phyloP scores from a whole-genome alignment of 371 early-diverging fungal species.

The Nematocida sp. region DNA sequence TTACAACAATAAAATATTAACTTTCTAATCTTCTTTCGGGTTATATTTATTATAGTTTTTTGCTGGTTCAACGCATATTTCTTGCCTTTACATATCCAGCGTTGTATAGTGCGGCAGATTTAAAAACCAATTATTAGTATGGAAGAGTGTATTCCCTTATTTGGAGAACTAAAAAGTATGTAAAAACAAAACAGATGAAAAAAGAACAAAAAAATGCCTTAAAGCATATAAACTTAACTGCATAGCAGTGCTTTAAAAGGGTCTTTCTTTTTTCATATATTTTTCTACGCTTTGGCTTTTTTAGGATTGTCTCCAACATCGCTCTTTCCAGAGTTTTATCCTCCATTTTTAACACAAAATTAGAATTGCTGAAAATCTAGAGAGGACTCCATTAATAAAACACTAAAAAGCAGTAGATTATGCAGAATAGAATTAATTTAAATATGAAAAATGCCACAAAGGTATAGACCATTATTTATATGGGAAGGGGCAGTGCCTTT shows the following conservation, averaged over 20 bases:
- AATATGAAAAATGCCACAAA: no score
- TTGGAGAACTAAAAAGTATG: not conserved
- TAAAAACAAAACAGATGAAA: not conserved
- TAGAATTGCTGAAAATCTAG: not conserved
- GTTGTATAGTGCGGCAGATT: not conserved
- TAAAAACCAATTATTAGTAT: not conserved
- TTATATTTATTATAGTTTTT: no score
- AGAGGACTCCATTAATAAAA: not conserved
- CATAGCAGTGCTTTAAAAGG: not conserved
- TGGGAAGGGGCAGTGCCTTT: no score
- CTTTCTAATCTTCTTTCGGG: not conserved
- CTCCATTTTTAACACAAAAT: constrained; percentile 12
- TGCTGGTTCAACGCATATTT: no score
- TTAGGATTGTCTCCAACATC: constrained; percentile 24
- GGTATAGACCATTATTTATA: no score
- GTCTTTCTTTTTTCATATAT: constrained; percentile 29
- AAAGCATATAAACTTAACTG: not conserved
- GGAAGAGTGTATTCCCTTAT: not conserved
- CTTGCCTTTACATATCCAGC: not conserved
- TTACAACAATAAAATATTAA: not conserved
- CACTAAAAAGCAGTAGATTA: not conserved
- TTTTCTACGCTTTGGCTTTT: constrained; percentile 13
- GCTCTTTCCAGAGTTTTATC: constrained; percentile 10
- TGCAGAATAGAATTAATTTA: not conserved
- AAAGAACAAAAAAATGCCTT: constrained; percentile 20